These are phyloP conservation scores for Falciphora oryzae DNA, from an alignment of 2,329 filamentous ascomycete species.

Conservation along the genomic window DNA sequence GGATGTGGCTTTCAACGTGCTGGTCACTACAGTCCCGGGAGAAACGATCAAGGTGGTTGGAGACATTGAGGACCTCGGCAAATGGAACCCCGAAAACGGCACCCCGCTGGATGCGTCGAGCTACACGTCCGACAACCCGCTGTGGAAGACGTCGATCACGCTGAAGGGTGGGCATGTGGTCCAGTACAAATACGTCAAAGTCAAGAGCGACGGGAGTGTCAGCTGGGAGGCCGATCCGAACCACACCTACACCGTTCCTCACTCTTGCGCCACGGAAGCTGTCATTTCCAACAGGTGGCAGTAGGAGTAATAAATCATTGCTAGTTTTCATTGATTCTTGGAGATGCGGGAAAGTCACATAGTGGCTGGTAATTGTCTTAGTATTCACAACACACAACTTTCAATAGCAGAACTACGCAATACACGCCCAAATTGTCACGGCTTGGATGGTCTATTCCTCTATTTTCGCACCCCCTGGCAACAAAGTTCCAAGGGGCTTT, in stretches of 20 bases:
- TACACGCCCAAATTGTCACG: no score
- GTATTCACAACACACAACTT: no score
- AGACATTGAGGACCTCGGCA: conserved; percentile 51
- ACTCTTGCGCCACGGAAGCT: conserved; percentile 14
- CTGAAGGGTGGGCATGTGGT: conserved; percentile 51
- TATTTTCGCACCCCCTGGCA: no score
- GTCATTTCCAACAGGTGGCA: conserved; percentile 29
- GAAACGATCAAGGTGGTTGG: conserved; percentile 63
- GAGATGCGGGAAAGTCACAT: neutral
- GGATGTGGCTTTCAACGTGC: conserved; percentile 54
- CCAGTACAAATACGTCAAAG: conserved; percentile 64
- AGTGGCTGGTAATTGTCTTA: no score
- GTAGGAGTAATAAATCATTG: neutral
- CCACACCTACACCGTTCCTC: conserved; percentile 30
- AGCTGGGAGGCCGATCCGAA: conserved; percentile 61
- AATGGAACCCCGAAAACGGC: conserved; percentile 52
- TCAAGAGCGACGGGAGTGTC: conserved; percentile 46
- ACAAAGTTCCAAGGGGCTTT: neutral
- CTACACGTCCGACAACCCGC: conserved; percentile 53
- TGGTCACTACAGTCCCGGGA: conserved; percentile 51
- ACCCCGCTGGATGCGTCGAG: conserved; percentile 49
- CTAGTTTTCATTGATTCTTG: neutral
- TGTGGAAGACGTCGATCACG: conserved; percentile 54
- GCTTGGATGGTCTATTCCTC: no score
- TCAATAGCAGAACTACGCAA: no score